Evolutionary conservation across 1,284 basidiomycete genomes (phyloP).

Genomic region (Stygiomarasmius scandens): DNA sequence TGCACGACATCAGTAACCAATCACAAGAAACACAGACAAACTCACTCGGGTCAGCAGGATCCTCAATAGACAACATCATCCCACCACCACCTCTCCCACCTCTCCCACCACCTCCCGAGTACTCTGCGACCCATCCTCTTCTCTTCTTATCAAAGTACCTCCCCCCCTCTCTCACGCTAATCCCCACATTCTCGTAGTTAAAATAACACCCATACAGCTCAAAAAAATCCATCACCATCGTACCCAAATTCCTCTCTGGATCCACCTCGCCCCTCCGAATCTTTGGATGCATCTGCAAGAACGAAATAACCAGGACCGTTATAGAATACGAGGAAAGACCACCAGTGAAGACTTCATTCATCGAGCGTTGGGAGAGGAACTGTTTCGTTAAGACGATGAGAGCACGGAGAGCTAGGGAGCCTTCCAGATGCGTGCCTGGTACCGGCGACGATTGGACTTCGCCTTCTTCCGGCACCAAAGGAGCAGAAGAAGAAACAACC

Average conservation of each 20-base stretch:
- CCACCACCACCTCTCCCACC: constrained; percentile 40
- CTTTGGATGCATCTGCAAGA: constrained; percentile 97
- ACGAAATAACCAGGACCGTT: constrained; percentile 91
- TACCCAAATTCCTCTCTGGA: constrained; percentile 85
- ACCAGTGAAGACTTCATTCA: constrained; percentile 98
- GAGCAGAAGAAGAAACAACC: neutral
- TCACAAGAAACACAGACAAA: constrained; percentile 25
- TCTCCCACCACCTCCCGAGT: constrained; percentile 6
- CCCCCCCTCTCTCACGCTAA: constrained; percentile 85
- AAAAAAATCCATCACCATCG: constrained; percentile 94
- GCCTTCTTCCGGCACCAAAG: too few relatives aligned
- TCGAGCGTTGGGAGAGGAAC: constrained; percentile 86
- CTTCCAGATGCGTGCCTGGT: constrained; percentile 23
- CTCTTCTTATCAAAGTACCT: constrained; percentile 81
- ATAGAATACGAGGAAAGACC: constrained; percentile 95
- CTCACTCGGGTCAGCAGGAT: constrained; percentile 90
- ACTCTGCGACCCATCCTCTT: constrained; percentile 67
- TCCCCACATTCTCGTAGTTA: constrained; percentile 90
- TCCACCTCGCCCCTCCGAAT: constrained; percentile 88
- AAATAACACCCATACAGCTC: constrained; percentile 94
- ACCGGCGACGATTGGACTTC: constrained; percentile 28
- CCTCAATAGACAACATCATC: constrained; percentile 86
- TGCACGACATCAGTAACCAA: constrained; percentile 31
- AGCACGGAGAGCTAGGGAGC: constrained; percentile 66
- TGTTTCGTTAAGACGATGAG: constrained; percentile 89